Base-by-base conservation (phyloP, 2,329 filamentous ascomycete species). In the Botryosphaeria agaves region DNA sequence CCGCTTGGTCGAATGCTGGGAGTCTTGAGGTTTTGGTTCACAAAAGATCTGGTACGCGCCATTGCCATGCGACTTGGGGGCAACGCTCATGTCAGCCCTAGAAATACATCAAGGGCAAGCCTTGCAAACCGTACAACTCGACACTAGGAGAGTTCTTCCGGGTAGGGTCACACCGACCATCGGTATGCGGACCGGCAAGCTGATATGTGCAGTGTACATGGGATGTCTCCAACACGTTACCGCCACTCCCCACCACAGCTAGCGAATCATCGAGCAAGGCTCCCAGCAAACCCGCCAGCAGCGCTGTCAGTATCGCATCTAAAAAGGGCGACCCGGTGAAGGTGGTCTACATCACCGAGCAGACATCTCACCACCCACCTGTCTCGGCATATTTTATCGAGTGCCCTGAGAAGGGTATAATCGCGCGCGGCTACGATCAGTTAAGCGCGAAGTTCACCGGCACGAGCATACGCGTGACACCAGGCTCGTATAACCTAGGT, bases 161-260 rank as follows among this genome's bases (percentile, higher is more conserved):
- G 59, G 81, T 85, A n/a, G 62, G 46, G 73, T 34, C 18, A 14
- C 17, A 30, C 21, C 28, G 18, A 33, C 8, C 5, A 14, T 19
- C 15, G 28, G 30, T 6, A 28, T 8, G 30, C 31, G 40, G 30
- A 40, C 35, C 24, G 14, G 32, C 14, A 30, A 25, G n/a, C n/a
- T n/a, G n/a, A n/a, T n/a, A n/a, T n/a, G n/a, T n/a, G n/a, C n/a
- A 92, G 71, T 95, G 89, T 55, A 92, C 87, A 49, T 98, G 87
- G 87, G 82, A 94, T 48, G 76, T 91, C 12, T 75, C 84, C 48
- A 78, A 87, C 47, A 75, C 74, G 40, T 70, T 75, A 5, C 77
- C 79, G 1, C 64, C 64, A 34, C 76, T 60, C 33, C 30, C 27
- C 52, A 51, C 36, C 41, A 46, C 31, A 43, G 53, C n/a, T n/a